These are phyloP conservation scores for Dryas integrifolia DNA, from an alignment of 331 rosid genomes.

Conservation along the genomic window DNA sequence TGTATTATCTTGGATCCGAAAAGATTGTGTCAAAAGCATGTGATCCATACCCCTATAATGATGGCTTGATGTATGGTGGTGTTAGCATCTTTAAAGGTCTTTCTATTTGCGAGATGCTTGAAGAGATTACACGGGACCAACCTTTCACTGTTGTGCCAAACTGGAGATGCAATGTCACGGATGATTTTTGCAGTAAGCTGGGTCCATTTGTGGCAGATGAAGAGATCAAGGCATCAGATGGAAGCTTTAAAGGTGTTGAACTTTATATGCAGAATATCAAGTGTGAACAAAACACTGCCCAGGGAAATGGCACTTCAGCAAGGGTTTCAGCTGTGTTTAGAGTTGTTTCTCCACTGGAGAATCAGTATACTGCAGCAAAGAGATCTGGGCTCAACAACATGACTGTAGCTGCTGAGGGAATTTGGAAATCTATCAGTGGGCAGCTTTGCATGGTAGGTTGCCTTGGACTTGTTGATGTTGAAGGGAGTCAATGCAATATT, in stretches of 20 bases:
- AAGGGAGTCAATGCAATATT: constrained; percentile 51
- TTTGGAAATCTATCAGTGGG: constrained; percentile 79
- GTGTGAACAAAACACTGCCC: constrained; percentile 45
- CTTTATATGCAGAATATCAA: constrained; percentile 66
- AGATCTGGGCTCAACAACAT: constrained; percentile 74
- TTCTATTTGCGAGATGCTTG: constrained; percentile 63
- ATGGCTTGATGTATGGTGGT: constrained; percentile 37
- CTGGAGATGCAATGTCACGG: constrained; percentile 69
- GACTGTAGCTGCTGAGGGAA: constrained; percentile 78
- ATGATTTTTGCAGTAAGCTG: constrained; percentile 69
- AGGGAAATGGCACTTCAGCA: constrained; percentile 43
- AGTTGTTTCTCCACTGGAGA: constrained; percentile 71
- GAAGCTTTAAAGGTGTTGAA: constrained; percentile 63
- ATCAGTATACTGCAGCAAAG: constrained; percentile 51
- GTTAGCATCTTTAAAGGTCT: constrained; percentile 49
- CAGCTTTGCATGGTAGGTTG: constrained; percentile 98
- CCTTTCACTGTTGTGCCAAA: constrained; percentile 71
- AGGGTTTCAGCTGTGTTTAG: constrained; percentile 75
- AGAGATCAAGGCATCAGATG: constrained; percentile 66
- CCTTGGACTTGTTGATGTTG: constrained; percentile 50
- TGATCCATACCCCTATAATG: constrained; percentile 65
- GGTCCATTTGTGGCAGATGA: constrained; percentile 65
- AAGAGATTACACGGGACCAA: constrained; percentile 57
- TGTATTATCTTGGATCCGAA: constrained; percentile 50
- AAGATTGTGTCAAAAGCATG: constrained; percentile 66